Percentiles rank a stretch among this genome's conserved stretches.
Evolutionary conservation across 495 filamentous ascomycete species (phyloP).

Genomic region (Polyplosphaeria fusca): DNA sequence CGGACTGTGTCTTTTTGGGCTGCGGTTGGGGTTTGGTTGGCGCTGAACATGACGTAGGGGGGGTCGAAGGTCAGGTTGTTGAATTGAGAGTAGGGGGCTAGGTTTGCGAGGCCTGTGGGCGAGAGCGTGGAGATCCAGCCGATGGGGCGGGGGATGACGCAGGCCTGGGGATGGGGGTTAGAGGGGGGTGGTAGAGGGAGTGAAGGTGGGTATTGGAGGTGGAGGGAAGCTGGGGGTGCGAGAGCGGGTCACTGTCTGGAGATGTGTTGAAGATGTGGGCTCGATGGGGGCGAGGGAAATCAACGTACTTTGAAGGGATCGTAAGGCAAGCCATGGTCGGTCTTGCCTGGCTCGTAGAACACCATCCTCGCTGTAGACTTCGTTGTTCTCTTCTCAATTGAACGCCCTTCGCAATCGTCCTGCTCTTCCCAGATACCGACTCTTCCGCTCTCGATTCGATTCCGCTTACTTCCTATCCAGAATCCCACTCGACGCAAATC

Average conservation of each 20-base stretch:
- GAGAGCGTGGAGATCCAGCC: slow-evolving; percentile 44
- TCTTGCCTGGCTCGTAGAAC: slow-evolving; percentile 37
- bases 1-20: slow-evolving; percentile 52
- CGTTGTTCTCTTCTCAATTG: too few relatives aligned
- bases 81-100: slow-evolving; percentile 59
- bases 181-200: slow-evolving; percentile 1
- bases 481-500: too few relatives aligned
- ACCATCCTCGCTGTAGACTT: too few relatives aligned
- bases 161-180: slow-evolving; percentile 34
- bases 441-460: too few relatives aligned
- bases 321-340: slow-evolving; percentile 30
- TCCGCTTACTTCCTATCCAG: too few relatives aligned
- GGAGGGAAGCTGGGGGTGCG: not conserved
- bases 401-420: too few relatives aligned
- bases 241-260: not conserved
- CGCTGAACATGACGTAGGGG: slow-evolving; percentile 55
- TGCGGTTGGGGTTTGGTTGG: slow-evolving; percentile 48
- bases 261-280: not conserved
- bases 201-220: not conserved
- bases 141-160: slow-evolving; percentile 43
- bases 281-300: too few relatives aligned
- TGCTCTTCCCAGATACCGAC: too few relatives aligned
- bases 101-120: slow-evolving; percentile 42
- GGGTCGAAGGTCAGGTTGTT: slow-evolving; percentile 61
- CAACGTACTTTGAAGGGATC: slow-evolving; percentile 35